Percentiles rank a stretch among this genome's conserved stretches.
These are phyloP conservation scores for Nicotiana tabacum DNA, from an alignment of 257 asterid species.

Conservation along the genomic window DNA sequence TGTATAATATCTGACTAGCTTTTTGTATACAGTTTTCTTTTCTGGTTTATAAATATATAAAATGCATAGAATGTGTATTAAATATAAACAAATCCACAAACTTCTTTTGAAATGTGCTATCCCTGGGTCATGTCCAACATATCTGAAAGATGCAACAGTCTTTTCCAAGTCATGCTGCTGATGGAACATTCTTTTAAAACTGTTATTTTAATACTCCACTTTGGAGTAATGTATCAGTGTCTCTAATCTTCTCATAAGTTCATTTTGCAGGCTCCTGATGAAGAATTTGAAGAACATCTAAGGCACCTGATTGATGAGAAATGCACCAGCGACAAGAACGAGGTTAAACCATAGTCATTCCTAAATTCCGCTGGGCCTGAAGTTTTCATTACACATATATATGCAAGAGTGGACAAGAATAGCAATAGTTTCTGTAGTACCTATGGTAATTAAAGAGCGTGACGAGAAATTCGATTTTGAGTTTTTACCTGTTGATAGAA, in stretches of 20 bases:
- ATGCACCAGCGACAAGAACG: conserved; percentile 79
- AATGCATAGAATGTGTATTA: background rate
- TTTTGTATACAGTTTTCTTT: background rate
- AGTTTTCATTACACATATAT: background rate
- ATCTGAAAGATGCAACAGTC: background rate
- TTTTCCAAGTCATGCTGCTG: background rate
- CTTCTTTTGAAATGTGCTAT: background rate
- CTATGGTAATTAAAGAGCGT: background rate
- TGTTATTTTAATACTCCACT: background rate
- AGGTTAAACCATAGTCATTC: conserved; percentile 35
- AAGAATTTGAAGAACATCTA: conserved; percentile 88
- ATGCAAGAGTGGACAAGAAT: background rate
- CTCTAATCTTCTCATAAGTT: background rate
- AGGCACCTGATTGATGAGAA: conserved; percentile 73
- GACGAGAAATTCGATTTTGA: background rate
- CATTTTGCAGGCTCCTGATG: conserved; percentile 78
- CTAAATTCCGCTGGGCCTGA: background rate
- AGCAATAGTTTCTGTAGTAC: background rate
- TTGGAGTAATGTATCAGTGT: background rate
- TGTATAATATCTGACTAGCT: background rate
- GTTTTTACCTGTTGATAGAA: background rate
- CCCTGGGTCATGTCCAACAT: background rate
- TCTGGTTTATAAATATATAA: background rate
- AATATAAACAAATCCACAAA: background rate
- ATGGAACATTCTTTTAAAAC: background rate